A percentile compares a stretch with the other conserved stretches of the same genome.
phyloP scores from a whole-genome alignment of 1,139 yeast genomes.

The Cylindricascospora bacillispora region DNA sequence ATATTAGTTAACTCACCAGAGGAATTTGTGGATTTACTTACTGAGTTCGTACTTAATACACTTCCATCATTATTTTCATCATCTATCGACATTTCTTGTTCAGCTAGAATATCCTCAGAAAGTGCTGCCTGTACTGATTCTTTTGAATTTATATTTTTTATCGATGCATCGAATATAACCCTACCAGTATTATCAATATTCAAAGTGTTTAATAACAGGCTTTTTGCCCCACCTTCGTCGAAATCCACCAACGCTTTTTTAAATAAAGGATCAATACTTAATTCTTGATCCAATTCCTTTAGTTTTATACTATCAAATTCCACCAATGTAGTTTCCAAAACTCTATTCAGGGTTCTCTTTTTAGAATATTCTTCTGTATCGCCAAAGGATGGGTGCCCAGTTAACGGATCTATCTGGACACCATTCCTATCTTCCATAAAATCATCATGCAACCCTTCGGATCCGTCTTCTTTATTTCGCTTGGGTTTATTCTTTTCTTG shows the following conservation, averaged over 20 bases:
- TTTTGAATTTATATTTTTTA: constrained; percentile 14
- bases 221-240: constrained; percentile 92
- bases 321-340: constrained; percentile 36
- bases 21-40: too few species aligned
- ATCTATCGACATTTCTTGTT: not conserved
- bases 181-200: constrained; percentile 25
- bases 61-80: constrained; percentile 10
- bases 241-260: constrained; percentile 83
- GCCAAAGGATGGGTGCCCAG: constrained; percentile 22
- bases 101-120: too few species aligned
- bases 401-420: constrained; percentile 24
- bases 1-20: not conserved
- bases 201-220: constrained; percentile 62
- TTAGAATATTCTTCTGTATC: constrained; percentile 27
- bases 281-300: constrained; percentile 63
- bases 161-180: constrained; percentile 32
- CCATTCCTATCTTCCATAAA: constrained; percentile 25
- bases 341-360: constrained; percentile 30
- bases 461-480: constrained; percentile 14
- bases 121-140: constrained; percentile 16
- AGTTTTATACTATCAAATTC: constrained; percentile 50
- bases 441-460: constrained; percentile 24
- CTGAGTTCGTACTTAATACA: constrained; percentile 1
- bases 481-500: constrained; percentile 20
- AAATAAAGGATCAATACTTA: constrained; percentile 77